These are phyloP conservation scores for Azolla pinnata DNA, from an alignment of 75 land plant genomes.

Conservation along the genomic window DNA sequence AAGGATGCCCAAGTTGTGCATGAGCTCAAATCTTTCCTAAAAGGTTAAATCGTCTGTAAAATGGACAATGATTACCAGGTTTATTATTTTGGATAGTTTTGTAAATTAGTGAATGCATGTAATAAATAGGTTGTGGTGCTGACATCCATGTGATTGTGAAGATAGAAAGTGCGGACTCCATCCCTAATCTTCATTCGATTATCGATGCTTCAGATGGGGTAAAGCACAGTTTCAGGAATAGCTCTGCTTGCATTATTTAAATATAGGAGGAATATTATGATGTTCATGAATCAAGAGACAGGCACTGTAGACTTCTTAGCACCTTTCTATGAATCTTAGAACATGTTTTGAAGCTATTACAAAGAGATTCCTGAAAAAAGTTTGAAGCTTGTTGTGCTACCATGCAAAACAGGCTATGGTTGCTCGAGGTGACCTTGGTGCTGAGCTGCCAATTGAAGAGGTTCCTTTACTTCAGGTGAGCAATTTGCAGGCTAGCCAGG, in stretches of 20 bases:
- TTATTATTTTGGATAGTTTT: too few species aligned
- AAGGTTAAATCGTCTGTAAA: too few species aligned
- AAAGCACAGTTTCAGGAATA: too few species aligned
- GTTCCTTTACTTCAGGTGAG: constrained; percentile 83
- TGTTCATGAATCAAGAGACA: too few species aligned
- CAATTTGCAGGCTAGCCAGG: neutral
- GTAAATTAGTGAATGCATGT: too few species aligned
- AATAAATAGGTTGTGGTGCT: constrained; percentile 53
- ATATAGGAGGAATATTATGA: too few species aligned
- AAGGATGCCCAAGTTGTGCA: constrained; percentile 95
- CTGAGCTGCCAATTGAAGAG: constrained; percentile 90
- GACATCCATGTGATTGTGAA: constrained; percentile 89
- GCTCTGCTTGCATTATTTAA: too few species aligned
- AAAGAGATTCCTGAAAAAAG: neutral
- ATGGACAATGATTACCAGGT: too few species aligned
- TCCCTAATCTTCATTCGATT: constrained; percentile 84
- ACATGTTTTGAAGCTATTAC: neutral
- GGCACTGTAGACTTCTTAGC: too few species aligned
- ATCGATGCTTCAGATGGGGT: constrained; percentile 95
- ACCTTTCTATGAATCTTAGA: too few species aligned
- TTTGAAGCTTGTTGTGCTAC: neutral
- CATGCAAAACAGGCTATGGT: constrained; percentile 72
- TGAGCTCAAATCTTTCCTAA: constrained; percentile 77
- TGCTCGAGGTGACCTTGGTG: constrained; percentile 97
- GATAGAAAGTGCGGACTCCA: constrained; percentile 97